Percentiles rank a stretch among this genome's conserved stretches.
These are phyloP conservation scores for Penicillium angulare DNA, from an alignment of 495 filamentous ascomycete species.

Conservation along the genomic window DNA sequence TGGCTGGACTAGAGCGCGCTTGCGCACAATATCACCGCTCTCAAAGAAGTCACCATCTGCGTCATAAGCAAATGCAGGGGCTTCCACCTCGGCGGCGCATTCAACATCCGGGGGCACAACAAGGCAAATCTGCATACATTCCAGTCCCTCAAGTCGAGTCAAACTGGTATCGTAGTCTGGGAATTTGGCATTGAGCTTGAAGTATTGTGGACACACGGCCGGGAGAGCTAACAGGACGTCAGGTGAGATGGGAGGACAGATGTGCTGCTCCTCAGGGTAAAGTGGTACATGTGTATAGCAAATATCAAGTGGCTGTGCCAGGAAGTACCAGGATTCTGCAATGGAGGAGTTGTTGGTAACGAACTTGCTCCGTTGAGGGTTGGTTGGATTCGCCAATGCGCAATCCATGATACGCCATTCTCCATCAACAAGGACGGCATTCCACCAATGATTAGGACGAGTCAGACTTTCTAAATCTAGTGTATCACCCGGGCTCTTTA, in stretches of 20 bases:
- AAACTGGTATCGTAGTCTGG: slow-evolving; percentile 90
- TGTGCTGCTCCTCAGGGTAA: slow-evolving; percentile 81
- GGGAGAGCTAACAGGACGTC: slow-evolving; percentile 84
- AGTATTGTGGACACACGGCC: slow-evolving; percentile 80
- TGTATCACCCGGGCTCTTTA: slow-evolving; percentile 85
- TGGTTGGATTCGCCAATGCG: slow-evolving; percentile 84
- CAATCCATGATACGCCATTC: slow-evolving; percentile 98
- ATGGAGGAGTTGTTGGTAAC: slow-evolving; percentile 64
- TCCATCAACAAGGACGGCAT: slow-evolving; percentile 86
- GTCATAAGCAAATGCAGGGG: slow-evolving; percentile 74
- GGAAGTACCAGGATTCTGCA: slow-evolving; percentile 89
- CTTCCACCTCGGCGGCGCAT: slow-evolving; percentile 90
- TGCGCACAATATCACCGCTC: slow-evolving; percentile 81
- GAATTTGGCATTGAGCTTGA: slow-evolving; percentile 74
- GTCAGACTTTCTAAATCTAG: slow-evolving; percentile 70
- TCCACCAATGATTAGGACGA: slow-evolving; percentile 97
- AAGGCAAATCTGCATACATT: slow-evolving; percentile 87
- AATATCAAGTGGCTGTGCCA: slow-evolving; percentile 77
- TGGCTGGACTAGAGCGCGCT: slow-evolving; percentile 83
- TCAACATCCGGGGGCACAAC: slow-evolving; percentile 86
- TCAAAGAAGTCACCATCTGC: slow-evolving; percentile 91
- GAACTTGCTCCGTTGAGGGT: slow-evolving; percentile 74
- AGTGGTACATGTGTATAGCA: slow-evolving; percentile 96
- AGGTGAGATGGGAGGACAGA: slow-evolving; percentile 81
- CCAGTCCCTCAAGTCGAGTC: slow-evolving; percentile 81